Evolutionary conservation across 1,139 yeast genomes (phyloP).

Genomic region (Taphrina communis): DNA sequence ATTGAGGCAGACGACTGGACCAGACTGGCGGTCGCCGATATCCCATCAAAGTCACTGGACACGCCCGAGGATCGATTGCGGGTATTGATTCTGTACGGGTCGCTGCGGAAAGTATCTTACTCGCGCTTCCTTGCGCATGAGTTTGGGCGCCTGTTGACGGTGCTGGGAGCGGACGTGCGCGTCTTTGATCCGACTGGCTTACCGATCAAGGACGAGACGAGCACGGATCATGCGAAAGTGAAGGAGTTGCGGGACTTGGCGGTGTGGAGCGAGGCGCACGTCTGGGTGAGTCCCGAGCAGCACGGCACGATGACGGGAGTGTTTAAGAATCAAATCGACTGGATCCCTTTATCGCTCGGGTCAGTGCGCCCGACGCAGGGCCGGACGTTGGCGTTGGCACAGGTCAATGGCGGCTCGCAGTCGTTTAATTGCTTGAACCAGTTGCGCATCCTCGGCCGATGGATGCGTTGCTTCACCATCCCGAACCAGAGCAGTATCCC

Average conservation of each 20-base stretch:
- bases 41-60: conserved; percentile 1
- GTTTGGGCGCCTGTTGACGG: conserved; percentile 34
- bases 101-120: conserved; percentile 33
- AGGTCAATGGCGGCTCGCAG: conserved; percentile 43
- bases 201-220: conserved; percentile 39
- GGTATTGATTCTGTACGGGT: conserved; percentile 33
- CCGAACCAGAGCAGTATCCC: conserved; percentile 42
- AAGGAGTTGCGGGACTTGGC: conserved; percentile 37
- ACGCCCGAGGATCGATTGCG: conserved; percentile 11
- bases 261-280: conserved; percentile 42
- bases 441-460: conserved; percentile 42
- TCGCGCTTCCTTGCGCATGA: conserved; percentile 40
- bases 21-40: neutral
- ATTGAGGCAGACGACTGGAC: conserved; percentile 23
- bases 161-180: conserved; percentile 41
- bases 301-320: conserved; percentile 42
- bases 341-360: conserved; percentile 42
- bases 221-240: conserved; percentile 35
- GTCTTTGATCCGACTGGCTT: conserved; percentile 40
- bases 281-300: conserved; percentile 44
- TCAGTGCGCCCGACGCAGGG: conserved; percentile 43
- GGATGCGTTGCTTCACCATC: conserved; percentile 43
- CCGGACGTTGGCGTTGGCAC: conserved; percentile 42
- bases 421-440: conserved; percentile 41
- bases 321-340: conserved; percentile 43